phyloP scores from a whole-genome alignment of 2,329 filamentous ascomycete genomes.

The Neoascochyta sp. region DNA sequence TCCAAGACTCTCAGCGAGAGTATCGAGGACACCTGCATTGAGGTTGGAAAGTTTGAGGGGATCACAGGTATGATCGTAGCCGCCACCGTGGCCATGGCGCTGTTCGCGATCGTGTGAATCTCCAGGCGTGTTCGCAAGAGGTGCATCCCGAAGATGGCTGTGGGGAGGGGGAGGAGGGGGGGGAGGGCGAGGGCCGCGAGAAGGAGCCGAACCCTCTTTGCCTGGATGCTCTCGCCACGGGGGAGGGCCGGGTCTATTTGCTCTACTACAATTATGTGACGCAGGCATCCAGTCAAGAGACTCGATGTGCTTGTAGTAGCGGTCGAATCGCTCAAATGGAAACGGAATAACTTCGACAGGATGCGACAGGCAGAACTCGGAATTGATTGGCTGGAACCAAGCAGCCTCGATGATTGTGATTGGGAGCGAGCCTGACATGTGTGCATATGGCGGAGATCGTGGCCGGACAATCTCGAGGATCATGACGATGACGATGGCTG shows the following conservation, averaged over 20 bases:
- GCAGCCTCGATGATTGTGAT: conserved; percentile 14
- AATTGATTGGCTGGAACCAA: conserved; percentile 14
- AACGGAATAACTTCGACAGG: conserved; percentile 12
- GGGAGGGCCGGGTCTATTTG: conserved; percentile 11
- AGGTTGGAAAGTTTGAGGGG: conserved; percentile 14
- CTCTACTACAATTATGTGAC: conserved; percentile 5
- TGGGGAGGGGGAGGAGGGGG: not conserved
- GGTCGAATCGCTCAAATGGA: conserved; percentile 11
- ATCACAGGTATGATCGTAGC: conserved; percentile 8
- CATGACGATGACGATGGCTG: conserved; percentile 3
- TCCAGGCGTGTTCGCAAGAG: not conserved
- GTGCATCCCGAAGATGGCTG: not conserved
- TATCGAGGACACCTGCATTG: conserved; percentile 5
- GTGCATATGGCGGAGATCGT: conserved; percentile 12
- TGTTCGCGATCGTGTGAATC: not conserved
- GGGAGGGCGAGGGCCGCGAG: not conserved
- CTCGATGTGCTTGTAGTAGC: conserved; percentile 9
- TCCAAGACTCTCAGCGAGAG: conserved; percentile 2
- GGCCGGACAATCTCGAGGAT: conserved; percentile 12
- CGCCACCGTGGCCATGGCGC: conserved; percentile 5
- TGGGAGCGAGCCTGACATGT: conserved; percentile 17
- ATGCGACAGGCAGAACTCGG: conserved; percentile 14
- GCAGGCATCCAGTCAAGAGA: conserved; percentile 12
- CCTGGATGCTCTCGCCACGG: conserved; percentile 7
- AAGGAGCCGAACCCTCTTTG: conserved; percentile 4